These are phyloP conservation scores for Citrus mangshanensis DNA, from an alignment of 345 rosid genomes.

Conservation along the genomic window DNA sequence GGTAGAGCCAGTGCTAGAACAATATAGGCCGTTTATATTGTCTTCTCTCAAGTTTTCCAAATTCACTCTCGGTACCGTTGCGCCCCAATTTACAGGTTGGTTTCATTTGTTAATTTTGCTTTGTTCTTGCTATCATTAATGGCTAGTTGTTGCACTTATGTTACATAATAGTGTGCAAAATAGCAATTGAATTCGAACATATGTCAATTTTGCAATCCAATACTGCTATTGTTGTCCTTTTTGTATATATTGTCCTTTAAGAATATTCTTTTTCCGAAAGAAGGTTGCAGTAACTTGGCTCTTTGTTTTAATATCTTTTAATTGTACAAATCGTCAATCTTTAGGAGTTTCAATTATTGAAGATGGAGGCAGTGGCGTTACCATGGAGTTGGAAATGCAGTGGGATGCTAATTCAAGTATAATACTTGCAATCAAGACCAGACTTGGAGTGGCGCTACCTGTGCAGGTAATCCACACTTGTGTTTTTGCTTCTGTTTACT, in stretches of 20 bases:
- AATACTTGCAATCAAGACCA: slow-evolving; percentile 73
- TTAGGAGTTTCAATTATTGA: slow-evolving; percentile 80
- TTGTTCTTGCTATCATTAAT: background rate
- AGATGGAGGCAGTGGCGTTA: slow-evolving; percentile 50
- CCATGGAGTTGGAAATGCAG: slow-evolving; percentile 95
- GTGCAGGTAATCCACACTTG: slow-evolving; percentile 54
- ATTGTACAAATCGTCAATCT: background rate
- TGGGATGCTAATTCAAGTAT: slow-evolving; percentile 99
- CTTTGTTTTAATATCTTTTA: background rate
- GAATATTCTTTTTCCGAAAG: background rate
- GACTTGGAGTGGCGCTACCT: slow-evolving; percentile 83
- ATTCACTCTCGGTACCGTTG: slow-evolving; percentile 96
- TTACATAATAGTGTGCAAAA: background rate
- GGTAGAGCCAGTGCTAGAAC: slow-evolving; percentile 91
- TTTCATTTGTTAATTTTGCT: background rate
- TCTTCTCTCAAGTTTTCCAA: slow-evolving; percentile 89
- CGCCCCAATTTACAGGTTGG: slow-evolving; percentile 99
- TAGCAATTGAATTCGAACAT: background rate
- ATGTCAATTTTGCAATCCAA: background rate
- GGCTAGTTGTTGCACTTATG: background rate
- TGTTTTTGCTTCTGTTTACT: background rate
- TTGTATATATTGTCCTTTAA: background rate
- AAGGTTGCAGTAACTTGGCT: background rate
- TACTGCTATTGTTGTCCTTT: background rate
- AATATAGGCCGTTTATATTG: slow-evolving; percentile 84